phyloP scores from a whole-genome alignment of 179 eudicot genomes.

The Spergularia azorica region DNA sequence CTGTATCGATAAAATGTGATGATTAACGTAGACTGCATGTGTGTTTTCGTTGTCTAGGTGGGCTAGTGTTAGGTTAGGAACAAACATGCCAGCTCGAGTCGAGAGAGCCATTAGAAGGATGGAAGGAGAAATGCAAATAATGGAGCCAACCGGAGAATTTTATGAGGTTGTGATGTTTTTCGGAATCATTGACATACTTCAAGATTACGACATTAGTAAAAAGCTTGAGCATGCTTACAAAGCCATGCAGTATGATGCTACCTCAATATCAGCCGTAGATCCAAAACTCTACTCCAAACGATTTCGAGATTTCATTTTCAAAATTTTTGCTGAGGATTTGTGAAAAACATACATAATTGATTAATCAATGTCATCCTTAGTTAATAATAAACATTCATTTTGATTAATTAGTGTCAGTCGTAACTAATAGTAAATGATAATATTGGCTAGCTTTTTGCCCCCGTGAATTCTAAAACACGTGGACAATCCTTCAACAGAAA shows the following conservation, averaged over 20 bases:
- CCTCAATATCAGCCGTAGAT: conserved; percentile 90
- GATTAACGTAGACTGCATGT: too few species aligned
- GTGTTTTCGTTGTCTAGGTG: conserved; percentile 30
- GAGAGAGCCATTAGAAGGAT: conserved; percentile 40
- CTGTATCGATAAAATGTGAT: too few species aligned
- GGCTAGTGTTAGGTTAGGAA: conserved; percentile 50
- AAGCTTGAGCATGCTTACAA: conserved; percentile 96
- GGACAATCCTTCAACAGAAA: too few species aligned
- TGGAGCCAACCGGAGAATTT: conserved; percentile 74
- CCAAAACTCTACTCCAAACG: conserved; percentile 83
- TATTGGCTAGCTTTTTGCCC: too few species aligned
- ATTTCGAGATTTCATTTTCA: conserved; percentile 83
- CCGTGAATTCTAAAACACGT: too few species aligned
- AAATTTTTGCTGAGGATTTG: conserved; percentile 61
- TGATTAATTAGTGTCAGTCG: too few species aligned
- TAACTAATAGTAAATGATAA: too few species aligned
- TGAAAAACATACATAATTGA: conserved; percentile 14
- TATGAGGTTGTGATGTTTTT: conserved; percentile 89
- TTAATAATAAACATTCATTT: too few species aligned
- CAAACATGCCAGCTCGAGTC: conserved; percentile 50
- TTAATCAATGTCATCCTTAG: too few species aligned
- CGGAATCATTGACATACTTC: conserved; percentile 94
- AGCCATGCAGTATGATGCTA: conserved; percentile 88
- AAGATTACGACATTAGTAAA: conserved; percentile 92
- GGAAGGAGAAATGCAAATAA: conserved; percentile 37